Evolutionary conservation across 2,329 filamentous ascomycete species (phyloP).

Genomic region (Fusarium fujikuroi): DNA sequence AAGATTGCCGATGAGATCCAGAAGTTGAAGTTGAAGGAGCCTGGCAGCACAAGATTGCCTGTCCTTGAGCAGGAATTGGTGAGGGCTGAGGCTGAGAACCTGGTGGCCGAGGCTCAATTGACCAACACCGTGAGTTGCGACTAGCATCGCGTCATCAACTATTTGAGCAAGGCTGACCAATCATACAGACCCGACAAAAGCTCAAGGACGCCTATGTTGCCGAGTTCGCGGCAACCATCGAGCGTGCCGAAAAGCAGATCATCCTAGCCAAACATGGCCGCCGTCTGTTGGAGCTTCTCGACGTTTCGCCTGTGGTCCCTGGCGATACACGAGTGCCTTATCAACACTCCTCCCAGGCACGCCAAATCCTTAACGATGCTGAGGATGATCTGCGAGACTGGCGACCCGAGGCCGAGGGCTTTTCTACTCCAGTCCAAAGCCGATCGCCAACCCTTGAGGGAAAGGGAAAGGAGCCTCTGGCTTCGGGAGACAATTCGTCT

Average conservation of each 20-base stretch:
- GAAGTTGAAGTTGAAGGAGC: conserved; percentile 91
- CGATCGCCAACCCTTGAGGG: conserved; percentile 41
- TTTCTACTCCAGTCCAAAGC: conserved; percentile 37
- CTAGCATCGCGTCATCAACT: not conserved
- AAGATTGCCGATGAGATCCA: conserved; percentile 95
- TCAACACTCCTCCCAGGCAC: conserved; percentile 71
- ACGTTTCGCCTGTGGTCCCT: conserved; percentile 89
- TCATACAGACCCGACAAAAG: conserved; percentile 87
- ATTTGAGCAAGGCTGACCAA: conserved; percentile 13
- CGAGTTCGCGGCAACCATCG: conserved; percentile 90
- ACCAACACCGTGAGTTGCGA: conserved; percentile 81
- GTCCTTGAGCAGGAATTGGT: conserved; percentile 96
- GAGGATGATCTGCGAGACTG: conserved; percentile 88
- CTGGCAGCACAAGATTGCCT: conserved; percentile 81
- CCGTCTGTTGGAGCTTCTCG: conserved; percentile 83
- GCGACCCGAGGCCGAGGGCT: conserved; percentile 60
- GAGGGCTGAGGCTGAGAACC: conserved; percentile 91
- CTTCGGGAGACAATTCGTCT: conserved; percentile 18
- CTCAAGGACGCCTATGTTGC: conserved; percentile 93
- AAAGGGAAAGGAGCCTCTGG: conserved; percentile 42
- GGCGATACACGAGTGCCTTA: conserved; percentile 82
- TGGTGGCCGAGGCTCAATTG: conserved; percentile 96
- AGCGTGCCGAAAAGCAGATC: conserved; percentile 96
- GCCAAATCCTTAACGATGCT: conserved; percentile 90
- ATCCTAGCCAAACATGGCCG: conserved; percentile 92